Base-by-base conservation (phyloP, 2,329 filamentous ascomycete species). In the Cordyceps militaris region DNA sequence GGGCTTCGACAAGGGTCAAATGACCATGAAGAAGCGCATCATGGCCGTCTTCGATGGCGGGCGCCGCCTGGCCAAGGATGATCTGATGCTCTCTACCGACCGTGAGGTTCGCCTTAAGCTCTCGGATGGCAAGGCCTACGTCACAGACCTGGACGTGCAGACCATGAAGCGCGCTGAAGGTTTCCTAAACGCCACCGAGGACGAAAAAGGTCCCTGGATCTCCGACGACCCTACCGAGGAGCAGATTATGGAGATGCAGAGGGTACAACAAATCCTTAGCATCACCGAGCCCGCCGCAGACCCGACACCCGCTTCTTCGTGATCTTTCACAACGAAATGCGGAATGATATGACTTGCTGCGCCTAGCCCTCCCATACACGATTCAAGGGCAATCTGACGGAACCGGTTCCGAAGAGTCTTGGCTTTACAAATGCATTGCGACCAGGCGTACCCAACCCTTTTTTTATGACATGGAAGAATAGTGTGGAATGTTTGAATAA, bases 1-100 rank as follows among this genome's bases (percentile, higher is more conserved):
- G 94, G 93, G 94, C 54, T 94, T 92, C 66, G 84, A 92, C 61
- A 86, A 89, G 67, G 88, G 90, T 66, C 91, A 94, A 77, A 96
- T 97, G 90, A 95, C 89, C 69, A 95, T 96, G 84, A 97, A 95
- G 84, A 97, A 97, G 83, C 89, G 94, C 28, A 91, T 97, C 57
- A 80, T 97, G 66, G 91, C 91, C 62, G 89, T 96, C 21, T 99
- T 95, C 67, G 91, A 97, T 68, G 94, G 94, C 0, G 81, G 81
- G 16, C 85, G 92, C 55, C 86, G 93, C 43, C 80, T 99, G 51
- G 94, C 89, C 82, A 97, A 97, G 77, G 94, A 99, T 69, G 94
- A 99, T 74, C 94, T 97, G 91, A 96, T 97, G 91, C 85, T 99
- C 51, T 91, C 92, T 65, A 91, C 89, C 16, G 91, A 96, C 66